phyloP scores from a whole-genome alignment of 306 rosid species.

The Inga laurina region DNA sequence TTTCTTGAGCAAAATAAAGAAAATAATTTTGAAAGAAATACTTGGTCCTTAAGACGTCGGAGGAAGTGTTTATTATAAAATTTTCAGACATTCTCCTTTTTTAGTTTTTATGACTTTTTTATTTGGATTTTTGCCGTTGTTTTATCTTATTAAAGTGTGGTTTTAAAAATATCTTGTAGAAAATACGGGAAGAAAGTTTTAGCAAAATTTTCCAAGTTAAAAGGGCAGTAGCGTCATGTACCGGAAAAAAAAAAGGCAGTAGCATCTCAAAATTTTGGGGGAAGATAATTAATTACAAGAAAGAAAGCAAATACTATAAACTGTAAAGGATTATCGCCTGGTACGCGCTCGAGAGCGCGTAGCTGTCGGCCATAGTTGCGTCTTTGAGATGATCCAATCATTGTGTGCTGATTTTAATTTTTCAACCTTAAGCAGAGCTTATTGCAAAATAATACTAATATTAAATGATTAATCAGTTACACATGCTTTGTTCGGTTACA shows the following conservation, averaged over 20 bases:
- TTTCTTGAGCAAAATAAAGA: too few species aligned
- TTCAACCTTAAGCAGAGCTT: neutral
- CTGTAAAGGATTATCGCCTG: neutral
- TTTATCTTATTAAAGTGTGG: too few species aligned
- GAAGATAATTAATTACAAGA: neutral
- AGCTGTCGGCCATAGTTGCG: constrained; percentile 47
- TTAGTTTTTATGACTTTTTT: too few species aligned
- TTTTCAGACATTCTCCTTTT: neutral
- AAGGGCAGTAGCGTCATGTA: neutral
- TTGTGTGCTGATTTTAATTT: neutral
- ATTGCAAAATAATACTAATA: neutral
- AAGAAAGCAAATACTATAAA: too few species aligned
- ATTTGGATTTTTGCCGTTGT: neutral
- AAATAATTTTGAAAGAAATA: too few species aligned
- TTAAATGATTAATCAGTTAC: neutral
- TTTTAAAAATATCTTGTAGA: too few species aligned
- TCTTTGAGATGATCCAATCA: neutral
- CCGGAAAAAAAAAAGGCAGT: neutral
- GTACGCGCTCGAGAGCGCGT: neutral
- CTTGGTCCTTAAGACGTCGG: neutral
- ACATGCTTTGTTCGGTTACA: neutral
- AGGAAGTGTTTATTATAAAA: neutral
- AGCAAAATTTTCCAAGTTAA: too few species aligned
- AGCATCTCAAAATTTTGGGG: neutral
- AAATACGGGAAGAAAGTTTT: too few species aligned